Conservation (phyloP, 164 flowering plant genomes). For the Vitis vinifera region ASM3070453v1 NC_081812.1:18797001-18797500, state of each 20-base stretch:
- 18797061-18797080: conserved; percentile 41
- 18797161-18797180: conserved; percentile 42
- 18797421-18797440: too few species aligned
- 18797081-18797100: conserved; percentile 45
- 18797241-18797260: background rate
- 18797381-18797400: background rate
- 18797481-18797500: too few species aligned
- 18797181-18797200: conserved; percentile 2
- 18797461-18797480: too few species aligned
- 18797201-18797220: background rate
- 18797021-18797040: conserved; percentile 58
- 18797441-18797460: too few species aligned
- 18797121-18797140: conserved; percentile 38
- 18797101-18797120: conserved; percentile 55
- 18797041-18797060: conserved; percentile 45
- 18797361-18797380: background rate
- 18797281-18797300: conserved; percentile 9
- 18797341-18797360: background rate
- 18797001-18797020: conserved; percentile 64
- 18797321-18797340: background rate
- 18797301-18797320: conserved; percentile 17
- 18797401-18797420: too few species aligned
- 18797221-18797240: conserved; percentile 5
- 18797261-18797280: background rate
- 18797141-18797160: conserved; percentile 33